A percentile compares a stretch with the other conserved stretches of the same genome.
phyloP scores from a whole-genome alignment of 2,329 filamentous ascomycete species.

The Aspergillus tamarii region DNA sequence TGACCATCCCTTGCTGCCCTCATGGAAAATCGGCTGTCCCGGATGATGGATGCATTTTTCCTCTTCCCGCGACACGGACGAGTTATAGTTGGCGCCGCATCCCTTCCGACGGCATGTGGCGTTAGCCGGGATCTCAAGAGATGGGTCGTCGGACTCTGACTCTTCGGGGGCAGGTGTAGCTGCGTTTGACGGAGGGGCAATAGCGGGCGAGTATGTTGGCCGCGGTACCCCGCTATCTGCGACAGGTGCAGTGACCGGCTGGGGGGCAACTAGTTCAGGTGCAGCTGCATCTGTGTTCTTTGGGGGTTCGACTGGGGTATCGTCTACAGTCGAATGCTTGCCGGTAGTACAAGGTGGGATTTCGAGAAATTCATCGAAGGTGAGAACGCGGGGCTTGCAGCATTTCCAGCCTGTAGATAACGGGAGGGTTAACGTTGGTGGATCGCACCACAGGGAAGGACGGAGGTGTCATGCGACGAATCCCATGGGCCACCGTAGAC shows the following conservation, averaged over 20 bases:
- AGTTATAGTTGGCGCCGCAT: constrained; percentile 69
- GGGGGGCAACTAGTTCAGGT: not conserved
- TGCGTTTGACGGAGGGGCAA: constrained; percentile 34
- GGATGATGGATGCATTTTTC: constrained; percentile 89
- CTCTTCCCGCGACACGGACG: constrained; percentile 61
- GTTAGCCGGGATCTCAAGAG: constrained; percentile 71
- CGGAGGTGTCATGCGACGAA: constrained; percentile 1
- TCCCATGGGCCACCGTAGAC: constrained; percentile 18
- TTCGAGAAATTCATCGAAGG: constrained; percentile 95
- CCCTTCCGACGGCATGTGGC: constrained; percentile 76
- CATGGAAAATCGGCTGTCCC: constrained; percentile 90
- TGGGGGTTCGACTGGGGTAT: constrained; percentile 57
- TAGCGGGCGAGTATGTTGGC: constrained; percentile 29
- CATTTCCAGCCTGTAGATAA: constrained; percentile 83
- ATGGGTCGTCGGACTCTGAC: constrained; percentile 84
- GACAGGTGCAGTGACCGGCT: constrained; percentile 18
- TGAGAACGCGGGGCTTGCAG: constrained; percentile 94
- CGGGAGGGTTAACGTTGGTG: constrained; percentile 4
- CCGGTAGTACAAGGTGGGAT: constrained; percentile 93
- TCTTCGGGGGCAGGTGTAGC: constrained; percentile 56
- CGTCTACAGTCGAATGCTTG: constrained; percentile 87
- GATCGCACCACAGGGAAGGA: not conserved
- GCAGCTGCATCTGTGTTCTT: constrained; percentile 33
- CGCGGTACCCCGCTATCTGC: constrained; percentile 24
- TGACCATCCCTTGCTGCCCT: constrained; percentile 96